A percentile compares a stretch with the other conserved stretches of the same genome.
phyloP scores from a whole-genome alignment of 73 alveolate species.

The Durusdinium trenchii region DNA sequence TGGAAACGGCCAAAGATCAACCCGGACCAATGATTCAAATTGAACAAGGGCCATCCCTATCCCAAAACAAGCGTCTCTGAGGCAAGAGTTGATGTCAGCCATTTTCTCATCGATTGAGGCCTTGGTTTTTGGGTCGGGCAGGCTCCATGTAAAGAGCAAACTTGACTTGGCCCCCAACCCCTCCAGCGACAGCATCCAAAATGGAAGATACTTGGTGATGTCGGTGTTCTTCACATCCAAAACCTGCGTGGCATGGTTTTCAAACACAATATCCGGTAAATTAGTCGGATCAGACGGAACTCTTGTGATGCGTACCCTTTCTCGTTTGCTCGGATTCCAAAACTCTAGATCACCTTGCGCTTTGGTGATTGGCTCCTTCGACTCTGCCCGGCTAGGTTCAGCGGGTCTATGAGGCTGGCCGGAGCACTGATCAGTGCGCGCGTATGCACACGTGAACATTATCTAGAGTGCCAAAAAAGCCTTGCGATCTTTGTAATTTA shows the following conservation, averaged over 20 bases:
- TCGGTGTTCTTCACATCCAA: neutral
- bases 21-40: neutral
- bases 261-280: too few species aligned
- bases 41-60: neutral
- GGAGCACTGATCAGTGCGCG: too few species aligned
- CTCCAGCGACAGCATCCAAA: conserved; percentile 38
- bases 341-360: too few species aligned
- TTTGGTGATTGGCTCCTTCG: too few species aligned
- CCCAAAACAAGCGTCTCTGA: neutral
- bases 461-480: too few species aligned
- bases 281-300: too few species aligned
- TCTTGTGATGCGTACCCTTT: too few species aligned
- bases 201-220: neutral
- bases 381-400: too few species aligned
- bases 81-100: conserved; percentile 5
- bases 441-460: too few species aligned
- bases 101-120: neutral
- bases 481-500: too few species aligned
- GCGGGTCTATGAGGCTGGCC: too few species aligned
- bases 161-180: neutral
- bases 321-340: too few species aligned
- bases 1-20: neutral
- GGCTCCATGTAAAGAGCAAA: neutral
- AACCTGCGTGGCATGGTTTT: conserved; percentile 25
- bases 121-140: neutral